Base-by-base conservation (phyloP, 208 protist species). In the Leishmania gerbilli region DNA sequence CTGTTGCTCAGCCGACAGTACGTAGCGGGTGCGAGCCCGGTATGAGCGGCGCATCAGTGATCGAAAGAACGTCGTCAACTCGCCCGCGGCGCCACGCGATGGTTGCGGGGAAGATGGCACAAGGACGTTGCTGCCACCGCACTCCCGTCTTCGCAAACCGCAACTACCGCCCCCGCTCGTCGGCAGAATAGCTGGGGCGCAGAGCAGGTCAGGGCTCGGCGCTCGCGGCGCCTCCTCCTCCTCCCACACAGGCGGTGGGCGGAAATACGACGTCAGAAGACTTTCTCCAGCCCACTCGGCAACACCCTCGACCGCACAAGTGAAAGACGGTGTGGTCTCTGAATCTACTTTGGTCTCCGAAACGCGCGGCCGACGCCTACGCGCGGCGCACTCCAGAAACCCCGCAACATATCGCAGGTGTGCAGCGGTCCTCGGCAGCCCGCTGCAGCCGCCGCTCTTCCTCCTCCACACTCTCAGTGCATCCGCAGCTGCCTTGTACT, bases 241-340 rank as follows among this genome's bases (percentile, higher is more conserved):
- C 37, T 81, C 81, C 81, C 81, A 84, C 15, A 84, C 76, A 3
- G 81, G 81, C 13, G 81, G 81, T n/a, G 76, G 81, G 9, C 81
- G 74, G 62, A 37, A 76, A 77, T 84, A 84, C 3, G 76, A 62
- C 13, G 37, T 49, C 24, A 58, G 47, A 40, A 84, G 60, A 19
- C 17, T 7, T 74, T 56, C 49, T 55, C 15, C 40, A 8, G 76
- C 67, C 81, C 81, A 84, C 76, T 80, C 81, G 51, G 76, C 53
- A 7, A 84, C 64, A 21, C 76, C 71, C 27, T 77, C 53, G 15
- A 65, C n/a, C 53, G 49, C 37, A 42, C 13, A 40, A 19, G n/a
- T 7, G 1, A 47, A 51, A 58, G 56, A 34, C 17, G 67, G 31
- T 62, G 68, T 0, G 19, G 13, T 62, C 15, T 3, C 62, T n/a